Base-by-base conservation (phyloP, 2,329 filamentous ascomycete genomes). In the Talaromyces rugulosus region DNA sequence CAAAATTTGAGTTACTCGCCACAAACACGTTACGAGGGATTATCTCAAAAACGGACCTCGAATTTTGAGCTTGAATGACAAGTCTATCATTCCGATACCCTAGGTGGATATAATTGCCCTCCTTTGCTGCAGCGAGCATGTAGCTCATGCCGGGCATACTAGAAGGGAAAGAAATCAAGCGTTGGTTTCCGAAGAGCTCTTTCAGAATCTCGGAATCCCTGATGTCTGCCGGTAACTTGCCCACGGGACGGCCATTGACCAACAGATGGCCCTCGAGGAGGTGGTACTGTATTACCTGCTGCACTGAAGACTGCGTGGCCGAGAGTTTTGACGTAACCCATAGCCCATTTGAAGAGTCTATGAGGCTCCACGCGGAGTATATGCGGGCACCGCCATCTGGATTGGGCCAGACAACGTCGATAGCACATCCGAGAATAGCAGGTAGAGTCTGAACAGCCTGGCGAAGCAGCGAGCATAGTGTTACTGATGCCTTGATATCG, bases 141-240 rank as follows among this genome's bases (percentile, higher is more conserved):
- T 86, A 82, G 0, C 78, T 78, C 82, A 89, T 87, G 0, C 83
- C 85, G 0, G 68, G 70, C 0, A 85, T 63, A 0, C 65, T 61
- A 0, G 87, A 89, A 0, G 86, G 82, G 23, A 72, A 83, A 0
- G 81, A 83, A 0, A 80, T 76, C 0, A 88, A 77, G 30, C 77
- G 76, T 14, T 82, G 79, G 1, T 80, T 72, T 0, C 82, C 82
- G 66, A 90, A 88, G 0, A 90, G 75, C 3, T 80, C 75, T 5
- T 72, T 69, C 7, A 88, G 74, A 1, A 72, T 69, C 12, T 64
- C 55, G 0, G 80, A 75, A 3, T 82, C 68, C 18, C 78, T 79
- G 51, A 85, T 82, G 1, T 82, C 73, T 0, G 77, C 67, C 0
- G 87, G 87, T 0, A 89, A 76, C 12, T 81, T 83, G 1, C 82